Conservation (phyloP, 2,329 filamentous ascomycete species). For the Cyphellophora europaea region DNA sequence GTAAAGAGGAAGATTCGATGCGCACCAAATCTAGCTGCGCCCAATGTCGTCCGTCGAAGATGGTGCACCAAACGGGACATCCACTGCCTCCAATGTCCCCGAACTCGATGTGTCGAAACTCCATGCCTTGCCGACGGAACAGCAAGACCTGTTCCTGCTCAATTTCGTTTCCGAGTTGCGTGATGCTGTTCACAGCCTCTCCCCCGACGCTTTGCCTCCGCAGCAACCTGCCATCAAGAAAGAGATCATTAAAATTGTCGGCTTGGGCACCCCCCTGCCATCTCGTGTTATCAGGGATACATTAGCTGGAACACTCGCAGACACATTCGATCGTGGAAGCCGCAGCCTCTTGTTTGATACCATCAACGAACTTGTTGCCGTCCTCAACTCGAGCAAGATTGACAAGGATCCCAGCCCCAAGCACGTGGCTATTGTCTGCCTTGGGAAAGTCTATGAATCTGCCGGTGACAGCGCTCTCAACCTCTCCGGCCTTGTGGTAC, state of each 20-base stretch:
- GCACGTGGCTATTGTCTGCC: slow-evolving; percentile 77
- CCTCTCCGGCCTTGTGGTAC: slow-evolving; percentile 65
- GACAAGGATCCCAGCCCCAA: slow-evolving; percentile 71
- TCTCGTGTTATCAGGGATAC: slow-evolving; percentile 86
- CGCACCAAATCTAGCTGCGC: too few species aligned
- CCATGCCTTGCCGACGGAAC: slow-evolving; percentile 79
- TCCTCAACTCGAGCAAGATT: slow-evolving; percentile 64
- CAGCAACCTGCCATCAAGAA: slow-evolving; percentile 90
- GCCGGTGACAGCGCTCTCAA: slow-evolving; percentile 89
- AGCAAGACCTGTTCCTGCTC: slow-evolving; percentile 89
- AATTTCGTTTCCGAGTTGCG: slow-evolving; percentile 77
- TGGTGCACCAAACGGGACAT: too few species aligned
- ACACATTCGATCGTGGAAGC: slow-evolving; percentile 76
- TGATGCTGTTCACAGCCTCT: slow-evolving; percentile 66
- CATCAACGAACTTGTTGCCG: slow-evolving; percentile 72
- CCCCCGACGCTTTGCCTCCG: slow-evolving; percentile 69
- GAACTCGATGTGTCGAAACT: slow-evolving; percentile 88
- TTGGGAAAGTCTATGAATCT: slow-evolving; percentile 83
- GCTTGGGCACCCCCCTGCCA: slow-evolving; percentile 68
- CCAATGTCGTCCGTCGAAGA: too few species aligned
- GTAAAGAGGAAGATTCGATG: too few species aligned
- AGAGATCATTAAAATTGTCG: slow-evolving; percentile 88
- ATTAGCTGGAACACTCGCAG: slow-evolving; percentile 71
- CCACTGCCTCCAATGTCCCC: slow-evolving; percentile 1
- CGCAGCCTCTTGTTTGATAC: slow-evolving; percentile 89